Conservation (phyloP, 176 grass and related monocot species). For the Raddia guianensis region DNA sequence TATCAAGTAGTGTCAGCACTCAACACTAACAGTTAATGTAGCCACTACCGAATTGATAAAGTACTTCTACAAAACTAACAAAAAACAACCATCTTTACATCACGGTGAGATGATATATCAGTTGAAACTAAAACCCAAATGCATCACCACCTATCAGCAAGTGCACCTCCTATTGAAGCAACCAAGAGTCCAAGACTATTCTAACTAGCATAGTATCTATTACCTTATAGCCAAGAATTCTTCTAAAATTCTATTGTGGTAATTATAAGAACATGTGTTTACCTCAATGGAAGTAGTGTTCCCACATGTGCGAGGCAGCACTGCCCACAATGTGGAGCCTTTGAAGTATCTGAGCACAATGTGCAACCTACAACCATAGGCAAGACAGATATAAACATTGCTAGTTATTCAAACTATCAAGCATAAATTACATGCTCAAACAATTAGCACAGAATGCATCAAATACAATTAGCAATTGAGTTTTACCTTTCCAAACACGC, state of each 20-base stretch:
- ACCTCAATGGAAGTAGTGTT: neutral
- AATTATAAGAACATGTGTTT: neutral
- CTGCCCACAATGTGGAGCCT: neutral
- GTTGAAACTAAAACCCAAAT: constrained; percentile 1
- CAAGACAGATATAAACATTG: neutral
- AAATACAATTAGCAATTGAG: too few relatives aligned
- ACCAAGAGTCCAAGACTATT: too few relatives aligned
- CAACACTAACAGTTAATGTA: neutral
- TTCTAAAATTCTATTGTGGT: neutral
- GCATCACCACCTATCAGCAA: neutral
- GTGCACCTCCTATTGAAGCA: neutral
- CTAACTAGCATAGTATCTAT: too few relatives aligned
- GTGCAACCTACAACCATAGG: neutral
- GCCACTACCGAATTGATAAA: neutral
- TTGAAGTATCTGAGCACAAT: neutral
- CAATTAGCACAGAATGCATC: too few relatives aligned
- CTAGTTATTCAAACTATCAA: neutral
- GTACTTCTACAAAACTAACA: neutral
- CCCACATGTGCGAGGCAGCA: neutral
- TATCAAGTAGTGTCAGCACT: too few relatives aligned
- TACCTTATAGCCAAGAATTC: neutral
- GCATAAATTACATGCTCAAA: neutral
- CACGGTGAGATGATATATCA: neutral
- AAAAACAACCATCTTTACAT: neutral
- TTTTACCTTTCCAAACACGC: too few relatives aligned